A percentile compares a stretch with the other conserved stretches of the same genome.
Evolutionary conservation across 2,329 filamentous ascomycete species (phyloP).

Genomic region (Trichoderma sp.): DNA sequence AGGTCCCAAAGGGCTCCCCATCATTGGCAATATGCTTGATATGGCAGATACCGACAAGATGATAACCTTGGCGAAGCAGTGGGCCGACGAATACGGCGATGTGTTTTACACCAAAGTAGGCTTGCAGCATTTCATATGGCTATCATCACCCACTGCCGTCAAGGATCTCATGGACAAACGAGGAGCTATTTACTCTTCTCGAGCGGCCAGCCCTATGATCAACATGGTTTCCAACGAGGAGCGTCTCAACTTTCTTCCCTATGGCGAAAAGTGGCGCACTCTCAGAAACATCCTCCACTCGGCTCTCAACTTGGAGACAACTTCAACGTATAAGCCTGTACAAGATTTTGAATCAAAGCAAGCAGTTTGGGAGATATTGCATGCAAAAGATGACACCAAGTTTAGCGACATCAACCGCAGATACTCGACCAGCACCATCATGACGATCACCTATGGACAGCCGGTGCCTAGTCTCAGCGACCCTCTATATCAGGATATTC

Average conservation of each 20-base stretch:
- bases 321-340: conserved; percentile 21
- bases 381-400: background rate
- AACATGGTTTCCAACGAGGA: conserved; percentile 17
- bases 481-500: conserved; percentile 23
- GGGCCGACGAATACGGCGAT: conserved; percentile 51
- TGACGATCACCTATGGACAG: conserved; percentile 14
- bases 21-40: conserved; percentile 27
- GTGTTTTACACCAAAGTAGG: conserved; percentile 52
- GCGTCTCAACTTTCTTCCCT: conserved; percentile 17
- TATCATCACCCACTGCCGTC: conserved; percentile 44
- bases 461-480: conserved; percentile 22
- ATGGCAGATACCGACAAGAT: conserved; percentile 31
- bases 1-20: conserved; percentile 26
- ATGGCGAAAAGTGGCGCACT: conserved; percentile 15
- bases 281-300: conserved; percentile 13
- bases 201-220: conserved; percentile 29
- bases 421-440: conserved; percentile 25
- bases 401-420: conserved; percentile 25
- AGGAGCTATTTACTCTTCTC: conserved; percentile 48
- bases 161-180: conserved; percentile 52
- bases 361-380: conserved; percentile 16
- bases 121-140: conserved; percentile 44
- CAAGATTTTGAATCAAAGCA: conserved; percentile 26
- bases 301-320: conserved; percentile 20
- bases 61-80: conserved; percentile 38